phyloP scores from a whole-genome alignment of 352 stramenopile genomes.

The Peronospora tabacina region DNA sequence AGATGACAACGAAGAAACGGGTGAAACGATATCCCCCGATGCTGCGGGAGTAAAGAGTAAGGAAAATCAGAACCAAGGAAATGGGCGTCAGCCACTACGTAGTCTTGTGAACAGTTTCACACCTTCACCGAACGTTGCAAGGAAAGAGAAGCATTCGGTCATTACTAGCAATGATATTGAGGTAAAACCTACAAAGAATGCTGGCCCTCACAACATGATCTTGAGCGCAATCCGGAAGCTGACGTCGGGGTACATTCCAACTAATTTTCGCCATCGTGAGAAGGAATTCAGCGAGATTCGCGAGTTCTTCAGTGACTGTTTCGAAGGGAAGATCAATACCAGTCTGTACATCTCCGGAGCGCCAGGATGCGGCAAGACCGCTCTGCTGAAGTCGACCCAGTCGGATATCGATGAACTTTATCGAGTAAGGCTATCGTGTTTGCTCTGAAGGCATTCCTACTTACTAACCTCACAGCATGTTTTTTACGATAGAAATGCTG shows the following conservation, averaged over 20 bases:
- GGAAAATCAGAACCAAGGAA: conserved; percentile 17
- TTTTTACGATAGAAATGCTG: conserved; percentile 28
- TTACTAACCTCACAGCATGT: conserved; percentile 6
- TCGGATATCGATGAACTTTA: conserved; percentile 44
- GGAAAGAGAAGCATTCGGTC: conserved; percentile 13
- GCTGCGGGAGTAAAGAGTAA: conserved; percentile 25
- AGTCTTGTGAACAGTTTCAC: conserved; percentile 56
- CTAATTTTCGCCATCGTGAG: conserved; percentile 50
- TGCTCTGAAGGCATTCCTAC: not conserved
- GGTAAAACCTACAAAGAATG: conserved; percentile 9
- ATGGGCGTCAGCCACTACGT: conserved; percentile 22
- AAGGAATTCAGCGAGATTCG: conserved; percentile 45
- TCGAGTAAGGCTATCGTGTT: conserved; percentile 24
- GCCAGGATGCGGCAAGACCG: conserved; percentile 72
- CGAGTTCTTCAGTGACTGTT: conserved; percentile 53
- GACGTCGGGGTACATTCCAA: conserved; percentile 38
- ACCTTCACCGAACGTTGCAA: conserved; percentile 36
- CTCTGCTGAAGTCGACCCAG: conserved; percentile 52
- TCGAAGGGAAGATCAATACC: conserved; percentile 37
- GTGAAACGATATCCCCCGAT: conserved; percentile 42
- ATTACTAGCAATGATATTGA: conserved; percentile 2
- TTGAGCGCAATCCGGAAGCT: conserved; percentile 43
- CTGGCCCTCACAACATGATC: conserved; percentile 14
- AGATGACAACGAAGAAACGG: conserved; percentile 23
- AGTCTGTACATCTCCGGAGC: conserved; percentile 77